These are phyloP conservation scores for Prunus padus DNA, from an alignment of 306 rosid genomes.

Conservation along the genomic window DNA sequence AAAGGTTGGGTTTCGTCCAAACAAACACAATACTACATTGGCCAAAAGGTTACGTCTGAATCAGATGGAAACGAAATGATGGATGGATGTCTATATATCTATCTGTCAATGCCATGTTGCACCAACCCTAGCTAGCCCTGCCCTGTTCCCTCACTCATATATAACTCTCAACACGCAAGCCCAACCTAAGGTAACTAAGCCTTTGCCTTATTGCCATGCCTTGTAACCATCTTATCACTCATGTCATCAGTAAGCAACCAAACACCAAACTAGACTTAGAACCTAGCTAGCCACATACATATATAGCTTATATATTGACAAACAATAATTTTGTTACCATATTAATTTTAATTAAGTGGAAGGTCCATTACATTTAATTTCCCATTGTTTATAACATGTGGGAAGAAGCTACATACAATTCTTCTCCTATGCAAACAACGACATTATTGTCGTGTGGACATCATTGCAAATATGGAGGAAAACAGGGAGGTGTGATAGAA, in stretches of 20 bases:
- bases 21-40: conserved; percentile 10
- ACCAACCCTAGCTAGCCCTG: conserved; percentile 27
- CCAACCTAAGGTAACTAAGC: background rate
- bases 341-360: background rate
- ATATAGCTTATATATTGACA: background rate
- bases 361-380: background rate
- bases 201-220: conserved; percentile 20
- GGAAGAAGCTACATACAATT: too few relatives aligned
- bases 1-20: conserved; percentile 15
- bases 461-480: too few relatives aligned
- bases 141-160: conserved; percentile 12
- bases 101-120: conserved; percentile 37
- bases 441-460: too few relatives aligned
- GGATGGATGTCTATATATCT: conserved; percentile 24
- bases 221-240: conserved; percentile 33
- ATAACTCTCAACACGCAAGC: conserved; percentile 30
- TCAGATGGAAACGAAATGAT: conserved; percentile 35
- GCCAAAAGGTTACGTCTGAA: conserved; percentile 44
- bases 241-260: conserved; percentile 17
- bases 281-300: background rate
- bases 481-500: too few relatives aligned
- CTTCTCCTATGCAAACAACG: too few relatives aligned
- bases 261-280: background rate
- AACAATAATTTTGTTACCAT: background rate
- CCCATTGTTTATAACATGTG: background rate